Evolutionary conservation across 495 filamentous ascomycete genomes (phyloP), one percentile per base, ranked within the genome.

Genomic region (Cercophora samala): DNA sequence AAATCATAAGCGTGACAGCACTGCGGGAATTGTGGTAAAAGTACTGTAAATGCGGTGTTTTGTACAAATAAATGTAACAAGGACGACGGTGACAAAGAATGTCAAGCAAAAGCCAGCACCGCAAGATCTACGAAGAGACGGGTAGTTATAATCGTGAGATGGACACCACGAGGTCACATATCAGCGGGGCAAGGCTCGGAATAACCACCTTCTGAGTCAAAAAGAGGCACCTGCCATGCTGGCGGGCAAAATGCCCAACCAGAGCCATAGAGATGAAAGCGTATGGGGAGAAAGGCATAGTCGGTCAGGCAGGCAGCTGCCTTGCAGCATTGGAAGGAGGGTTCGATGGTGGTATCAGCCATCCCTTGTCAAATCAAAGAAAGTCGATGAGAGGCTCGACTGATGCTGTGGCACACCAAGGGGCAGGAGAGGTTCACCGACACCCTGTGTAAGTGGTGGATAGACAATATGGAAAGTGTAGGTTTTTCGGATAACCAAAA

Each of bases 341-440:
- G 29, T 37, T 23, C 1, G 23, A 60, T 68, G 64, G 65, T 58
- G 60, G 54, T 66, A 52, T 66, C 25, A 18, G n/a, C n/a, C 22
- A 4, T 4, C 53, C 29, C 54, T 32, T 23, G 56, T n/a, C 24
- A 42, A 19, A 19, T 60, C n/a, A 15, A 23, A n/a, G n/a, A 32
- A 59, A 22, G 56, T 62, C 62, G 62, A 68, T 68, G 61, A 68
- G 26, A 59, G 52, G 60, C 65, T 42, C 53, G 37, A 46, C 6
- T 46, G 3, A 46, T 46, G 37, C 13, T 13, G 37, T 9, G 11
- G 15, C 9, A 46, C 37, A 46, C 37, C 37, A 46, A 9, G 3
- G 15, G 37, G 26, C 11, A 46, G 2, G 37, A 46, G 13, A 9
- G 13, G 37, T 17, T 46, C 37, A 18, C 5, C 37, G 11, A 18